Evolutionary conservation across 2,329 filamentous ascomycete species (phyloP), one percentile per base, ranked within the genome.

Genomic region (Colletotrichum endophyticum): DNA sequence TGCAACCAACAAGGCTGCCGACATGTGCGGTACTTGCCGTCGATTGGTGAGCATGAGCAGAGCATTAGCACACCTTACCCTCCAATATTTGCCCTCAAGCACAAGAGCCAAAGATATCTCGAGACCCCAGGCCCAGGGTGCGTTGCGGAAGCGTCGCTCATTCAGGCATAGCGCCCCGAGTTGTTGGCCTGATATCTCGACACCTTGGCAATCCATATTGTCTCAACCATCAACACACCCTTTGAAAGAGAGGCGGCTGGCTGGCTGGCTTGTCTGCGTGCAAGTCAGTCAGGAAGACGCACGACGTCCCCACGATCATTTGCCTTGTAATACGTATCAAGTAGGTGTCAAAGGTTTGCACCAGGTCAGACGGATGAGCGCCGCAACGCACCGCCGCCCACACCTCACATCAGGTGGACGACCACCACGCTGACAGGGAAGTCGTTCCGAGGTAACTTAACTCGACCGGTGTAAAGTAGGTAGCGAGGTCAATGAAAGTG

Each of bases 311-410:
- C 56, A 69, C 73, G 70, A 69, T 34, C 34, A 69, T 66, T 76
- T 70, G 44, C 70, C 36, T 68, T 44, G 62, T 59, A 49, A 73
- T 68, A 73, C 70, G 70, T 76, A 73, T 73, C 70, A 44, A 73
- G 44, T 59, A 49, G 28, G 64, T 69, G 56, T 57, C 62, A 36
- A 68, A 15, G 28, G 63, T 63, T 39, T 64, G 27, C 57, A 53
- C n/a, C 32, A 73, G 44, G 34, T 49, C 64, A 25, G 70, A 64
- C 44, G 30, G 73, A 56, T 27, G 56, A 56, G 30, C 73, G 36
- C 62, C 16, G 73, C 63, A 49, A 56, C 16, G 70, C 39, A 49
- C 12, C 30, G 49, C 66, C 34, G 49, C 66, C 34, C 67, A n/a
- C 56, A 70, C 56, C 53, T 70, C 36, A 34, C 36, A 70, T 62